Evolutionary conservation across 2,329 filamentous ascomycete genomes (phyloP).

Genomic region (Fusarium pilosicola): DNA sequence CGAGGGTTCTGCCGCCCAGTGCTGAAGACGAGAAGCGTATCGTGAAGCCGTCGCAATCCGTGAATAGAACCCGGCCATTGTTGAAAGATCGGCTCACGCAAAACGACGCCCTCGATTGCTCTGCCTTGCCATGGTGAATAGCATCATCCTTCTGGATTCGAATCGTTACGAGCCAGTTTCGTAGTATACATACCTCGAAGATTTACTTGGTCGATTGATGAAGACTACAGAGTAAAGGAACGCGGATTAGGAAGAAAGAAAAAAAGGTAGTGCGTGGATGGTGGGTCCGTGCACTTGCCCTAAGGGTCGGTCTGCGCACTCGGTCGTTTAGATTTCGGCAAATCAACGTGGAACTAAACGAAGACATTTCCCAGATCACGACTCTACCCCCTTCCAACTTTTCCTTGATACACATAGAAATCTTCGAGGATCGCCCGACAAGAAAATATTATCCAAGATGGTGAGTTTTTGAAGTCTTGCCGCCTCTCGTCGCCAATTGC

Average conservation of each 20-base stretch:
- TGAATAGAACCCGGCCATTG: constrained; percentile 17
- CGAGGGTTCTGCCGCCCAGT: constrained; percentile 78
- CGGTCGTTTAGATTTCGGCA: constrained; percentile 49
- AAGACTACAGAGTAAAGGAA: constrained; percentile 40
- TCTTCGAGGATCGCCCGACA: constrained; percentile 77
- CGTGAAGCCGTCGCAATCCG: constrained; percentile 46
- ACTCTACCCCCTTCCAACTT: constrained; percentile 41
- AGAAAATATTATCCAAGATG: constrained; percentile 66
- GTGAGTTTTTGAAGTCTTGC: constrained; percentile 55
- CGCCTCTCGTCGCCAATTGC: constrained; percentile 31
- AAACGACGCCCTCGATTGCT: constrained; percentile 63
- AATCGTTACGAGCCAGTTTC: constrained; percentile 44
- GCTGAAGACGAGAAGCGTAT: constrained; percentile 73
- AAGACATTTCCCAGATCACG: constrained; percentile 47
- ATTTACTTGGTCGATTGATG: constrained; percentile 43
- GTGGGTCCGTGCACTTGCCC: constrained; percentile 58
- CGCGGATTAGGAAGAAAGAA: constrained; percentile 9
- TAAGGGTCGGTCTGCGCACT: constrained; percentile 50
- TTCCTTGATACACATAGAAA: constrained; percentile 53
- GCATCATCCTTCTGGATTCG: constrained; percentile 53
- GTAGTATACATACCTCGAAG: constrained; percentile 61
- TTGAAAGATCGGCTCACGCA: constrained; percentile 36
- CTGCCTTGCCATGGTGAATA: constrained; percentile 66
- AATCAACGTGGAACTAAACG: constrained; percentile 49
- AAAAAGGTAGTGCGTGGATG: constrained; percentile 45